phyloP scores from a whole-genome alignment of 768 basidiomycete species.

The Kwoniella mangroviensis region DNA sequence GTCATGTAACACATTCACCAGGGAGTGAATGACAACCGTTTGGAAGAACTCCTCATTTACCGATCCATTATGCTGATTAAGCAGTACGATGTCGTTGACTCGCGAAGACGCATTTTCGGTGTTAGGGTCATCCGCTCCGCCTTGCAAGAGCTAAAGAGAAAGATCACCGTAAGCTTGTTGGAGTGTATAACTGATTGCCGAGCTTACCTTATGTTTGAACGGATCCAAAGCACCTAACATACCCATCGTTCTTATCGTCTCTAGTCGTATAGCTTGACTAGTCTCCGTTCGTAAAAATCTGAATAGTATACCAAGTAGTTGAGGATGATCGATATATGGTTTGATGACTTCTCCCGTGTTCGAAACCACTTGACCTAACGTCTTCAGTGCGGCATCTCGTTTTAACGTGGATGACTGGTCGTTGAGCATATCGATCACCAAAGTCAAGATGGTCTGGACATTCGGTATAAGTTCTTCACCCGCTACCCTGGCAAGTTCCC shows the following conservation, averaged over 20 bases:
- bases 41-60: slow-evolving; percentile 96
- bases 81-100: slow-evolving; percentile 59
- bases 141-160: slow-evolving; percentile 55
- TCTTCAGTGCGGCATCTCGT: slow-evolving; percentile 90
- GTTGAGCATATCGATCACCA: slow-evolving; percentile 85
- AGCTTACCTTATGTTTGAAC: slow-evolving; percentile 82
- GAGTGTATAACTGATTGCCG: background rate
- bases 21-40: slow-evolving; percentile 86
- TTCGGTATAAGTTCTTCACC: slow-evolving; percentile 86
- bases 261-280: slow-evolving; percentile 68
- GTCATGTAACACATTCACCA: slow-evolving; percentile 86
- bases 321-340: slow-evolving; percentile 87
- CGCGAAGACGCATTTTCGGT: slow-evolving; percentile 64
- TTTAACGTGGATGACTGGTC: slow-evolving; percentile 80
- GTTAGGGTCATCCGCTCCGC: slow-evolving; percentile 66
- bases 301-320: slow-evolving; percentile 81
- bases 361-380: slow-evolving; percentile 92
- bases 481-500: slow-evolving; percentile 88
- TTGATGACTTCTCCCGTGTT: slow-evolving; percentile 93
- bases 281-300: slow-evolving; percentile 83
- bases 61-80: slow-evolving; percentile 60
- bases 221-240: slow-evolving; percentile 96
- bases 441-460: slow-evolving; percentile 83
- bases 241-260: slow-evolving; percentile 92
- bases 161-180: slow-evolving; percentile 56